Conservation (phyloP, 495 filamentous ascomycete species). For the Penicillium nucicola region DNA sequence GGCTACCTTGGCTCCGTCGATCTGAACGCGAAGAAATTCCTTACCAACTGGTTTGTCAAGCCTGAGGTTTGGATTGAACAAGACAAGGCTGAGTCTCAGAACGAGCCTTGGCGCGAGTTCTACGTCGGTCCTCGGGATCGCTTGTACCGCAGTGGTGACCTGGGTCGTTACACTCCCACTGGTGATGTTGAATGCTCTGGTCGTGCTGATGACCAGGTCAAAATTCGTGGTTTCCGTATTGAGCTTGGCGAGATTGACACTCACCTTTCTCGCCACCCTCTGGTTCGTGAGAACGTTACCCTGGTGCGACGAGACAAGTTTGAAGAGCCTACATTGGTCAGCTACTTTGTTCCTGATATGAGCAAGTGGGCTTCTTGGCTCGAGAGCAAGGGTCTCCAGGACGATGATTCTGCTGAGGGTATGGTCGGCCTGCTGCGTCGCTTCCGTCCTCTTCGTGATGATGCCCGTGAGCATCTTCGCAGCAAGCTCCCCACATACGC, state of each 20-base stretch:
- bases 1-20: constrained; percentile 74
- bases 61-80: constrained; percentile 66
- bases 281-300: constrained; percentile 85
- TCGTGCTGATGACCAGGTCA: constrained; percentile 86
- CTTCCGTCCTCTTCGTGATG: constrained; percentile 65
- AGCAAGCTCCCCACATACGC: constrained; percentile 76
- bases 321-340: constrained; percentile 86
- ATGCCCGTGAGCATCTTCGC: constrained; percentile 72
- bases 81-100: constrained; percentile 46
- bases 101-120: constrained; percentile 68
- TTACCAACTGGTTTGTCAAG: constrained; percentile 87
- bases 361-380: constrained; percentile 69
- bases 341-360: constrained; percentile 85
- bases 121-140: constrained; percentile 85
- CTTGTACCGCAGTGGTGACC: constrained; percentile 79
- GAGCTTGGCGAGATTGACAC: constrained; percentile 94
- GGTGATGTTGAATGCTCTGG: constrained; percentile 76
- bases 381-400: constrained; percentile 50
- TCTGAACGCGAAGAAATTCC: constrained; percentile 75
- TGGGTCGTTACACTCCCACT: constrained; percentile 69
- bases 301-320: constrained; percentile 82
- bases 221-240: constrained; percentile 93
- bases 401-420: constrained; percentile 43
- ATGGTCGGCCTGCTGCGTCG: constrained; percentile 61
- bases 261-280: constrained; percentile 70